A percentile compares a stretch with the other conserved stretches of the same genome.
phyloP scores from a whole-genome alignment of 2,329 filamentous ascomycete genomes.

The Didymella exigua region DNA sequence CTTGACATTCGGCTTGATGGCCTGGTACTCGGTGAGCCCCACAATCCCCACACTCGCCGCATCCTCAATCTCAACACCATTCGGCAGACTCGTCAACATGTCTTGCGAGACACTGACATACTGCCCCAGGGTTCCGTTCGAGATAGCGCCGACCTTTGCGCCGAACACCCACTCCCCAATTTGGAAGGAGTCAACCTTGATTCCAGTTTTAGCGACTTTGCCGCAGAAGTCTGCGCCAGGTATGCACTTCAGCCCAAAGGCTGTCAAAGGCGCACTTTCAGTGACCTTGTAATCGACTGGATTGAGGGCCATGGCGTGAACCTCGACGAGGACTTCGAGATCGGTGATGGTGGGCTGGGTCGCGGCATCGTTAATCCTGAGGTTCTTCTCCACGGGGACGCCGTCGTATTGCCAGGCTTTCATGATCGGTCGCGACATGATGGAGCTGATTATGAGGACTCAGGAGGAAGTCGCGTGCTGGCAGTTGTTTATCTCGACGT shows the following conservation, averaged over 20 bases:
- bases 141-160: slow-evolving; percentile 33
- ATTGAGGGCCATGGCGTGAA: slow-evolving; percentile 62
- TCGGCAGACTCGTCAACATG: slow-evolving; percentile 32
- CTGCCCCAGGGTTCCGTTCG: slow-evolving; percentile 48
- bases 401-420: slow-evolving; percentile 63
- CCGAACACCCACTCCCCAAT: slow-evolving; percentile 52
- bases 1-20: slow-evolving; percentile 46
- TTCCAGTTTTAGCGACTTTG: slow-evolving; percentile 49
- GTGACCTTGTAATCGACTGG: slow-evolving; percentile 69
- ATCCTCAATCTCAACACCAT: slow-evolving; percentile 38
- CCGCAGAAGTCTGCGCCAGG: slow-evolving; percentile 61
- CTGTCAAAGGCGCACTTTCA: slow-evolving; percentile 50
- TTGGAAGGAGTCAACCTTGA: slow-evolving; percentile 34
- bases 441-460: background rate
- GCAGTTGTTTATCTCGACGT: slow-evolving; percentile 2
- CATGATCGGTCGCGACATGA: slow-evolving; percentile 52
- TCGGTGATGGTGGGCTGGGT: slow-evolving; percentile 49
- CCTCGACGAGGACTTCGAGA: slow-evolving; percentile 60
- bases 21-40: slow-evolving; percentile 50
- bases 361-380: slow-evolving; percentile 54
- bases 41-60: slow-evolving; percentile 46
- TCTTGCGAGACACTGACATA: slow-evolving; percentile 40
- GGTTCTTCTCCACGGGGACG: slow-evolving; percentile 59
- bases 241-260: slow-evolving; percentile 47
- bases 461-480: background rate